Conservation (phyloP, 768 basidiomycete genomes). For the Boletus fagicola region DNA sequence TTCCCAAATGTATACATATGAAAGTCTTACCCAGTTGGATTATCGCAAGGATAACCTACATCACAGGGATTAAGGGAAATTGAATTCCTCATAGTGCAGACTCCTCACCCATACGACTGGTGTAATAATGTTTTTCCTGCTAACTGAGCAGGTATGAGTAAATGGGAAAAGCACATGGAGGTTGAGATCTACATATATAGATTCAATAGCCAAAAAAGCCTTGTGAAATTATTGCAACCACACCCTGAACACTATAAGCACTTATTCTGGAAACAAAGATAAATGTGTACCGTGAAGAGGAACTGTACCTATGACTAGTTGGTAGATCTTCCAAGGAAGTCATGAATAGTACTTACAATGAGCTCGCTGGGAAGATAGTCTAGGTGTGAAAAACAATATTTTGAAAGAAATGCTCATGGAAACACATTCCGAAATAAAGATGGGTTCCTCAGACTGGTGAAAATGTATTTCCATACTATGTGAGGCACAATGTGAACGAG, state of each 20-base stretch:
- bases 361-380: too few relatives aligned
- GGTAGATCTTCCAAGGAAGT: too few relatives aligned
- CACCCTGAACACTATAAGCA: neutral
- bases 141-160: slow-evolving; percentile 5
- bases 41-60: slow-evolving; percentile 1
- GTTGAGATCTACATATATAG: slow-evolving; percentile 3
- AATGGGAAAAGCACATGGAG: too few relatives aligned
- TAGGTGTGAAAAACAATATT: too few relatives aligned
- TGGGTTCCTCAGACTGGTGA: too few relatives aligned
- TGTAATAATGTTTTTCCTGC: neutral
- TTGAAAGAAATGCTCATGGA: too few relatives aligned
- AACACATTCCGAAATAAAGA: too few relatives aligned
- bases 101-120: slow-evolving; percentile 13
- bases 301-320: too few relatives aligned
- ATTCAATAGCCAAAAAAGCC: slow-evolving; percentile 14
- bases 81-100: neutral
- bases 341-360: too few relatives aligned
- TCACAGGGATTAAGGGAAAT: neutral
- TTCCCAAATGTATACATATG: neutral
- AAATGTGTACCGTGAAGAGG: slow-evolving; percentile 1
- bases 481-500: too few relatives aligned
- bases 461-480: slow-evolving; percentile 11
- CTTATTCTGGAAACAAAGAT: neutral
- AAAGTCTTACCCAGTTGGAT: slow-evolving; percentile 11
- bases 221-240: slow-evolving; percentile 3